Conservation (phyloP, 257 asterid genomes). For the Rauvolfia tetraphylla region DNA sequence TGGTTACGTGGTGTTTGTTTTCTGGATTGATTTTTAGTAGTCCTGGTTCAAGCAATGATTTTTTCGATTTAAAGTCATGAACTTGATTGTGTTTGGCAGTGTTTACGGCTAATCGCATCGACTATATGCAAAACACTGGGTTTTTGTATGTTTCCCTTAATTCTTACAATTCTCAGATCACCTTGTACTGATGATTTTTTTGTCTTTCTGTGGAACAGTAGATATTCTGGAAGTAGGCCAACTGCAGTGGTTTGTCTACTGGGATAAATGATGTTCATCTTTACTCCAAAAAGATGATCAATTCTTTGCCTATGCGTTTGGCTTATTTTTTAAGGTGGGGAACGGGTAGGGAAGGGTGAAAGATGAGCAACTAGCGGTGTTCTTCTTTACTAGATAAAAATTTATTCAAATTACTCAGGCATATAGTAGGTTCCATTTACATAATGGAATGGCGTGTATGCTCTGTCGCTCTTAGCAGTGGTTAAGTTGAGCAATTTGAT, state of each 20-base stretch:
- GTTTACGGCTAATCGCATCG: not conserved
- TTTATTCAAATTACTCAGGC: not conserved
- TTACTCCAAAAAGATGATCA: not conserved
- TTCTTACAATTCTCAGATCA: not conserved
- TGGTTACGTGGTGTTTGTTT: not conserved
- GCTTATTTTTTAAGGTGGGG: not conserved
- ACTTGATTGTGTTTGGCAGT: not conserved
- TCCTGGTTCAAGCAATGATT: not conserved
- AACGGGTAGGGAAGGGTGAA: not conserved
- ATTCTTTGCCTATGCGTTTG: not conserved
- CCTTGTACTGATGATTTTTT: not conserved
- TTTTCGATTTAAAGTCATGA: slow-evolving; percentile 7
- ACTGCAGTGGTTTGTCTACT: not conserved
- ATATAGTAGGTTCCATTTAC: not conserved
- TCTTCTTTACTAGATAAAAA: not conserved
- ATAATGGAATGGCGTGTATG: not conserved
- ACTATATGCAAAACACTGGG: not conserved
- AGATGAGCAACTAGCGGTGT: not conserved
- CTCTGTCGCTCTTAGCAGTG: no score
- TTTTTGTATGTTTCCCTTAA: not conserved
- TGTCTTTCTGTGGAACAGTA: not conserved
- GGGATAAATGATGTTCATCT: not conserved
- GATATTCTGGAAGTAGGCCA: not conserved
- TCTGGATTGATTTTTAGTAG: not conserved
- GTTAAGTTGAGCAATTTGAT: no score